Percentiles rank a stretch among this genome's conserved stretches.
These are phyloP conservation scores for Allomyces macrogynus DNA, from an alignment of 192 early-diverging fungal genomes.

Conservation along the genomic window DNA sequence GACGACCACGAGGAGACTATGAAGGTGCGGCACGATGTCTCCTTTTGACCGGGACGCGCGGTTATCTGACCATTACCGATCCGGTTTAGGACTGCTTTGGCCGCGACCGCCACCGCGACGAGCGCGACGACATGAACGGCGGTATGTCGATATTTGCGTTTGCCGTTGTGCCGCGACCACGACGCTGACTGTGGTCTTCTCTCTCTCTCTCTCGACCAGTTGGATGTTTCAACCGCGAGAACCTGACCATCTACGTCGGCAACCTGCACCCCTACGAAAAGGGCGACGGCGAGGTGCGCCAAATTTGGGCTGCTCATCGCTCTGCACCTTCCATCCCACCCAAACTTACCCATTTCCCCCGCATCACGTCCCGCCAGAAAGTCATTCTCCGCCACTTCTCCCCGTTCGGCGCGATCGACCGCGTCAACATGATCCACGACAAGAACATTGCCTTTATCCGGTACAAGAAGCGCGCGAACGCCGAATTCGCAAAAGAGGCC, in stretches of 20 bases:
- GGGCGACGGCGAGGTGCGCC: slow-evolving; percentile 5
- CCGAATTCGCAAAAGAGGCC: slow-evolving; percentile 79
- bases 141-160: slow-evolving; percentile 13
- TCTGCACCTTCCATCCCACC: too few species aligned
- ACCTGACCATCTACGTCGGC: slow-evolving; percentile 61
- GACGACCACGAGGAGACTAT: slow-evolving; percentile 29
- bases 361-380: background rate
- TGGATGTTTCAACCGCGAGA: slow-evolving; percentile 54
- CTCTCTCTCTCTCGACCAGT: too few species aligned
- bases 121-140: slow-evolving; percentile 39
- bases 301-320: too few species aligned
- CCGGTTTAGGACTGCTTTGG: slow-evolving; percentile 47
- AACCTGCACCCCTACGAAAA: slow-evolving; percentile 22
- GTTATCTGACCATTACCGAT: slow-evolving; percentile 6
- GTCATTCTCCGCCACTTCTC: background rate
- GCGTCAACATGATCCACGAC: slow-evolving; percentile 40
- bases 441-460: slow-evolving; percentile 74
- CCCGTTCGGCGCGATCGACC: background rate
- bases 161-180: too few species aligned
- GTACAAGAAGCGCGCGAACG: slow-evolving; percentile 41
- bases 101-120: slow-evolving; percentile 33
- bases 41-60: too few species aligned
- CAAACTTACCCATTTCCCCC: background rate
- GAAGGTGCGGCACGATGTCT: too few species aligned
- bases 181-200: too few species aligned